phyloP scores from a whole-genome alignment of 352 stramenopile species.

The Aphanomyces invadans region DNA sequence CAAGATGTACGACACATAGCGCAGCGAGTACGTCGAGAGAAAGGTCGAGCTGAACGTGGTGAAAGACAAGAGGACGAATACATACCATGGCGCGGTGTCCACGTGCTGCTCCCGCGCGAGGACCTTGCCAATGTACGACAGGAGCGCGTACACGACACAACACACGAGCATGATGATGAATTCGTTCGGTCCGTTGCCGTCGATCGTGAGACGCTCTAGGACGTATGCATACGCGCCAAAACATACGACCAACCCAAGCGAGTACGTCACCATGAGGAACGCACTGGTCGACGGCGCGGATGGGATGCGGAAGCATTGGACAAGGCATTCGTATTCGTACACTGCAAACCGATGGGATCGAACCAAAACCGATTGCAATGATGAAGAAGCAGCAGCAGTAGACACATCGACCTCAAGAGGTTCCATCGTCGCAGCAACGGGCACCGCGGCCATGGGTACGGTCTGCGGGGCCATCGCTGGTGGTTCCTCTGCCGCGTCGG shows the following conservation, averaged over 20 bases:
- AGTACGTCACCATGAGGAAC: conserved; percentile 33
- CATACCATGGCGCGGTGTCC: conserved; percentile 38
- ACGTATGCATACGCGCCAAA: conserved; percentile 84
- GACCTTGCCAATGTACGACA: conserved; percentile 58
- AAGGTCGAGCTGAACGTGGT: conserved; percentile 84
- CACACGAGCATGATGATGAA: conserved; percentile 83
- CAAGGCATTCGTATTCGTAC: conserved; percentile 21
- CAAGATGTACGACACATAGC: conserved; percentile 47
- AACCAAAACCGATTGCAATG: neutral
- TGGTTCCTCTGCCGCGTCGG: neutral
- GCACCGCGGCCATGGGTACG: neutral
- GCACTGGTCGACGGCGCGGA: neutral
- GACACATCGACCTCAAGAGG: neutral
- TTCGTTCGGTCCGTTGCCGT: conserved; percentile 74
- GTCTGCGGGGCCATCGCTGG: neutral
- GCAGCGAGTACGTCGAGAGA: conserved; percentile 68
- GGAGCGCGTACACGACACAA: conserved; percentile 65
- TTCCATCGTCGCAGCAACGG: neutral
- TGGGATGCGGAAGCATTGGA: conserved; percentile 22
- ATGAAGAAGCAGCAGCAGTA: neutral
- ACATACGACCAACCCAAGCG: conserved; percentile 67
- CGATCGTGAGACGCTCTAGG: conserved; percentile 80
- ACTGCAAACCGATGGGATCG: conserved; percentile 9
- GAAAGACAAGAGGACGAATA: conserved; percentile 41
- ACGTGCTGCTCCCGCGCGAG: conserved; percentile 43